phyloP scores from a whole-genome alignment of 257 asterid genomes.

The Solanum megistacrolobum region DNA sequence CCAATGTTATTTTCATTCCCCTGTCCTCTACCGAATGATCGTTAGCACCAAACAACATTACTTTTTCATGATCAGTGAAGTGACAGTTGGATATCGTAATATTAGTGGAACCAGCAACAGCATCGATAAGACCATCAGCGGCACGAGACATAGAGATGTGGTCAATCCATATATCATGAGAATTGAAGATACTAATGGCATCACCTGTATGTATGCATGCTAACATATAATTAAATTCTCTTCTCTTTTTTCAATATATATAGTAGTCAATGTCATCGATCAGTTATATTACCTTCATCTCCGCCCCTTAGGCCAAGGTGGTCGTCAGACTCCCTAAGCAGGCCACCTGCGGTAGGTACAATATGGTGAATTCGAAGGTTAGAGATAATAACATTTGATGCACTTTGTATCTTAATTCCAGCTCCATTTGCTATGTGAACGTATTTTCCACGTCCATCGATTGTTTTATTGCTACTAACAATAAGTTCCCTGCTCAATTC shows the following conservation, averaged over 20 bases:
- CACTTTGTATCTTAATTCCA: constrained; percentile 17
- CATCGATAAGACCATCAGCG: constrained; percentile 26
- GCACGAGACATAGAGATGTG: constrained; percentile 22
- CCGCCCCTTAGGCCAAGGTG: constrained; percentile 8
- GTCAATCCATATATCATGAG: constrained; percentile 21
- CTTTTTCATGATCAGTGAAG: constrained; percentile 30
- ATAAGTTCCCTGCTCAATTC: constrained; percentile 9
- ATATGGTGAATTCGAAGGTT: constrained; percentile 9
- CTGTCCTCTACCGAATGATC: constrained; percentile 9
- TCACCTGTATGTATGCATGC: constrained; percentile 13
- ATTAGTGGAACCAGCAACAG: constrained; percentile 16
- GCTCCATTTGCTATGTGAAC: constrained; percentile 22
- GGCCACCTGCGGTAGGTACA: constrained; percentile 5
- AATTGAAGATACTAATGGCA: constrained; percentile 12
- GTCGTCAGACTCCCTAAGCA: constrained; percentile 16
- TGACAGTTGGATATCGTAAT: constrained; percentile 25
- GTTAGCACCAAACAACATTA: constrained; percentile 18
- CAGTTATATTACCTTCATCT: constrained; percentile 1
- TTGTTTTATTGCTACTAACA: constrained; percentile 21
- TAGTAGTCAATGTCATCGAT: too few species aligned
- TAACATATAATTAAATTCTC: not conserved
- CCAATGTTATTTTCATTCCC: constrained; percentile 19
- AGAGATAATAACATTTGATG: constrained; percentile 4
- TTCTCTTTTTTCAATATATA: too few species aligned
- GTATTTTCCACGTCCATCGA: constrained; percentile 23